Base-by-base conservation (phyloP, 164 flowering plant genomes). In the Hamamelis virginiana region DNA sequence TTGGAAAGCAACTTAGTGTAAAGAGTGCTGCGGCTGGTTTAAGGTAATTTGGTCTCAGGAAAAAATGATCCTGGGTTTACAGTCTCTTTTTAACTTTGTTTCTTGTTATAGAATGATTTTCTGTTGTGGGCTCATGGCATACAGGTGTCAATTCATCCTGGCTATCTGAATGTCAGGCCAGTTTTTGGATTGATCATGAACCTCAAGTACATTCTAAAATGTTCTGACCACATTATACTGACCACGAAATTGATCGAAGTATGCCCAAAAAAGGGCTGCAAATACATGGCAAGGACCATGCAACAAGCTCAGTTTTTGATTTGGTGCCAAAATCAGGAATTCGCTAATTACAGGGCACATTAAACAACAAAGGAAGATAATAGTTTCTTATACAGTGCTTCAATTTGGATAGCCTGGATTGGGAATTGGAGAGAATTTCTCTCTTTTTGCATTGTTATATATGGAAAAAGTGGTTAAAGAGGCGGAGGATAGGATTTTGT, bases 11-110 rank as follows among this genome's bases (percentile, higher is more conserved):
- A 74, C 94, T 94, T 61, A 86, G 97, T 70, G 25, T 72, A 56
- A 89, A 66, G 79, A 92, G 98, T 74, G 91, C 87, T 52, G 89
- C 88, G 57, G 89, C 89, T 76, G 97, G 98, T 52, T 68, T 91
- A 65, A 86, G 98, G 96, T 90, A 72, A 53, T 57, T 3, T n/a
- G n/a, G 38, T 62, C 33, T 19, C n/a, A 19, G 18, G 26, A 15
- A 22, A 23, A 62, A 62, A 9, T 46, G 27, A 38, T 6, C 22
- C 16, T 58, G 15, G 16, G 56, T 63, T 25, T 56, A 2, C 22
- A 13, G 9, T 28, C 33, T 59, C 48, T 46, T 8, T 10, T 8
- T 10, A 2, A 25, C 8, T 65, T 21, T 46, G n/a, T 57, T 51
- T 25, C 21, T 28, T 65, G 9, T n/a, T 38, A 45, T 64, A 26